phyloP scores from a whole-genome alignment of 441 rosid genomes.

The Manihot esculenta region DNA sequence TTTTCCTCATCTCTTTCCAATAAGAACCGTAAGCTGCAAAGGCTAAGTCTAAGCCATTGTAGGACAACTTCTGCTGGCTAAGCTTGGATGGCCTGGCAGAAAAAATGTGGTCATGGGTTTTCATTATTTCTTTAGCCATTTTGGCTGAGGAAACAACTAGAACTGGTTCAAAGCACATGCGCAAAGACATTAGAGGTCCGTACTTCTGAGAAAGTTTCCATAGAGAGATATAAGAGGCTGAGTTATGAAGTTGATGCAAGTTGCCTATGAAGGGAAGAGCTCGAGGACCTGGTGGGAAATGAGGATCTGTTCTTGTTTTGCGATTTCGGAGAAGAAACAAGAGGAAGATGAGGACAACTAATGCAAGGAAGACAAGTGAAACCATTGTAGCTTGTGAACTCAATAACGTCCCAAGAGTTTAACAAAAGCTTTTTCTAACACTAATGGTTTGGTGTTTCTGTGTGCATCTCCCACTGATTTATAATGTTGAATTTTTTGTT shows the following conservation, averaged over 20 bases:
- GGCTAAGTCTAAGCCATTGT: conserved; percentile 40
- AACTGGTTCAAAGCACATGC: conserved; percentile 31
- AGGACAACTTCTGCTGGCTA: conserved; percentile 32
- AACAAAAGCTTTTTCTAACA: no score
- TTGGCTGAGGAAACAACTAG: conserved; percentile 47
- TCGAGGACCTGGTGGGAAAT: conserved; percentile 39
- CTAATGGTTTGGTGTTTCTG: no score
- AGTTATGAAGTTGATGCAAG: conserved; percentile 37
- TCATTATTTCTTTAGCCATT: conserved; percentile 37
- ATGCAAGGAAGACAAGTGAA: not conserved
- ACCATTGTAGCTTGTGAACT: not conserved
- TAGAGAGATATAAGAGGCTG: conserved; percentile 30
- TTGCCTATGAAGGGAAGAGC: conserved; percentile 53
- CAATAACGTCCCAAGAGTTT: no score
- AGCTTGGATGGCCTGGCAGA: not conserved
- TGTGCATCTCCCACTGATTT: no score
- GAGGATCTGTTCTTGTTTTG: conserved; percentile 10
- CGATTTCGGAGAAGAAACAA: conserved; percentile 19
- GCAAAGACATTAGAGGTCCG: conserved; percentile 44
- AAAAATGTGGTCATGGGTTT: conserved; percentile 37
- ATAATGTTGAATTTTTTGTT: no score
- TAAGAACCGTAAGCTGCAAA: conserved; percentile 35
- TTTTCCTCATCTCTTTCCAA: conserved; percentile 40
- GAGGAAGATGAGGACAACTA: not conserved
- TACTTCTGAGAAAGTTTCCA: conserved; percentile 36